phyloP scores from a whole-genome alignment of 2,329 filamentous ascomycete species.

The Volutella citrinella region DNA sequence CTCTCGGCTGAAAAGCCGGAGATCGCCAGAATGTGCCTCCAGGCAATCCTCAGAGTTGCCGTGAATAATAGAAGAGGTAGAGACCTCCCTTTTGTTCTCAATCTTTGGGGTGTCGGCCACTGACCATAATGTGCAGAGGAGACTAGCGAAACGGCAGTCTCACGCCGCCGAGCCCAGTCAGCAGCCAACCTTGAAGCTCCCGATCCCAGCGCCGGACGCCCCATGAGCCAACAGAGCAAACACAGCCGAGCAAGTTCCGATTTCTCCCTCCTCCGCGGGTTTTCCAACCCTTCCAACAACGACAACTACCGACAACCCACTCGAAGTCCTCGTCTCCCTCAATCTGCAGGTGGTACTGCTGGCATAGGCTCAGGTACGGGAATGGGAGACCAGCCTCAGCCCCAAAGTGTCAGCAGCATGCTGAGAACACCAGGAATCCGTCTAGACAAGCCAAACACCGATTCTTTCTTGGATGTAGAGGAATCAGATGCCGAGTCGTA shows the following conservation, averaged over 20 bases:
- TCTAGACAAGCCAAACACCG: constrained; percentile 44
- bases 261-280: constrained; percentile 57
- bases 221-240: constrained; percentile 60
- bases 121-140: no score
- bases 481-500: constrained; percentile 68
- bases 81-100: no score
- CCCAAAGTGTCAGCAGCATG: constrained; percentile 47
- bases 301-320: constrained; percentile 31
- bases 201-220: constrained; percentile 47
- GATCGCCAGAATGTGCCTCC: constrained; percentile 72
- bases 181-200: constrained; percentile 59
- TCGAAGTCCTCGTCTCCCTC: constrained; percentile 30
- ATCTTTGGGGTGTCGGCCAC: no score
- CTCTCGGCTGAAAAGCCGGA: constrained; percentile 69
- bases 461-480: constrained; percentile 64
- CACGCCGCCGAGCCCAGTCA: constrained; percentile 57
- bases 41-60: constrained; percentile 69
- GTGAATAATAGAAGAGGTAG: constrained; percentile 66
- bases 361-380: constrained; percentile 11
- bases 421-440: constrained; percentile 51
- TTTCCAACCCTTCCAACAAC: constrained; percentile 45
- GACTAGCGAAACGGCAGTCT: constrained; percentile 37
- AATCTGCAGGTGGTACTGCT: constrained; percentile 15
- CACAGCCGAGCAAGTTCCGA: constrained; percentile 72
- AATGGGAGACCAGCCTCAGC: constrained; percentile 15